Base-by-base conservation (phyloP, 306 rosid genomes). In the Ceratonia siliqua region DNA sequence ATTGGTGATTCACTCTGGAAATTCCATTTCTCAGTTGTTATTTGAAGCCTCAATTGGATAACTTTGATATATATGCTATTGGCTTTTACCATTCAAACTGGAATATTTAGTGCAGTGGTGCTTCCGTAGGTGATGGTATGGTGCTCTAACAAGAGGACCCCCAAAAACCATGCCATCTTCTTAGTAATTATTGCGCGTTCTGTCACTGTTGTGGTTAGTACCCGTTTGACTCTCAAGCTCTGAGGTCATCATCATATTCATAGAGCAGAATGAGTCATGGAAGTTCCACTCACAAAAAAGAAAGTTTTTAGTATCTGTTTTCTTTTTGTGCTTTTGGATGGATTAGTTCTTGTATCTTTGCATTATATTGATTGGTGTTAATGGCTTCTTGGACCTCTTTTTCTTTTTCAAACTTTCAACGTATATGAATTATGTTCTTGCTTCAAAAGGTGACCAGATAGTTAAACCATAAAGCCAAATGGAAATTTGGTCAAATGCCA, bases 381-480 rank as follows among this genome's bases (percentile, higher is more conserved):
- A 80, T 73, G 62, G 55, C 82, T 81, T 81, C 62, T 76, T 65
- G 86, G 78, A 76, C 85, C 25, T 39, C 39, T 59, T 78, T 68
- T 68, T 49, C 24, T 41, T 45, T 30, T 25, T 45, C 53, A 10
- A 56, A 17, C 57, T 43, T 54, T 57, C 50, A 48, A n/a, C n/a
- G n/a, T n/a, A 56, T 68, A 12, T 36, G 70, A 65, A 18, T 11
- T 38, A 15, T 39, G 68, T 0, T 25, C 18, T 36, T 46, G 45
- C 33, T 70, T n/a, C 18, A 30, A 24, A 36, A 49, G 59, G 25
- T 64, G 28, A 22, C 48, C 58, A 35, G 3, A 14, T 17, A 66
- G 77, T 83, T 84, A 72, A 71, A 42, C 24, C 43, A 61, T 28
- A 42, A 17, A 66, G 41, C 45, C 52, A 70, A 65, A 72, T 45